Conservation (phyloP, 2,329 filamentous ascomycete genomes). For the Tetracladium maxilliforme region DNA sequence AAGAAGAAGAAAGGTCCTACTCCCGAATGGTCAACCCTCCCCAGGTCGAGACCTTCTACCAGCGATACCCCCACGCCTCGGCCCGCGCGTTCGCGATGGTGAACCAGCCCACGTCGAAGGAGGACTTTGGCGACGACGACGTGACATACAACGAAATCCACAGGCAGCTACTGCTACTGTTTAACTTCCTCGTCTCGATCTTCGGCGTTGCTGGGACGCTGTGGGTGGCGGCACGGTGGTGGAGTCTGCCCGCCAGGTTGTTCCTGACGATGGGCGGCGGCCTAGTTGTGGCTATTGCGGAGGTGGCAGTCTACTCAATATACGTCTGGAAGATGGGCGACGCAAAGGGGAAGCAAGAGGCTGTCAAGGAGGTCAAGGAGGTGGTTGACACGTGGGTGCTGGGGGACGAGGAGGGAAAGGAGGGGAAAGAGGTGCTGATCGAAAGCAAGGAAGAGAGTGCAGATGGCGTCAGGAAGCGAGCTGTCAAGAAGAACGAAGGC, state of each 20-base stretch:
- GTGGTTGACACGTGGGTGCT: conserved; percentile 61
- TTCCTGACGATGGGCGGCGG: conserved; percentile 59
- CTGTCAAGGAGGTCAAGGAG: conserved; percentile 48
- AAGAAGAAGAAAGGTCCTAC: conserved; percentile 74
- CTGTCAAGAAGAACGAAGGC: no score
- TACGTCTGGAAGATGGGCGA: conserved; percentile 60
- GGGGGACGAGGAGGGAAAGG: conserved; percentile 18
- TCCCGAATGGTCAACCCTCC: conserved; percentile 60
- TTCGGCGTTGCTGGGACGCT: conserved; percentile 63
- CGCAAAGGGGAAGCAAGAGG: conserved; percentile 47
- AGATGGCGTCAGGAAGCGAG: neutral
- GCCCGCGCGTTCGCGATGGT: conserved; percentile 40
- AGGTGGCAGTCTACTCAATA: conserved; percentile 63
- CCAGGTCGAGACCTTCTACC: conserved; percentile 39
- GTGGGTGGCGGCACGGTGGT: conserved; percentile 66
- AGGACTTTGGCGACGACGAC: conserved; percentile 38
- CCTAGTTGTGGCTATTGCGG: conserved; percentile 55
- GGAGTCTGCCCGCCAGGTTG: conserved; percentile 55
- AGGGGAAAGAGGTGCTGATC: conserved; percentile 9
- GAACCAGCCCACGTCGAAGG: conserved; percentile 28
- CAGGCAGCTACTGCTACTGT: conserved; percentile 68
- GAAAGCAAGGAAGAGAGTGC: conserved; percentile 1
- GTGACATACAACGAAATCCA: conserved; percentile 60
- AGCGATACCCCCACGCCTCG: conserved; percentile 38
- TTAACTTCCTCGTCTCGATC: conserved; percentile 83